phyloP scores from a whole-genome alignment of 495 filamentous ascomycete species.

The Penicillium robsamsonii region DNA sequence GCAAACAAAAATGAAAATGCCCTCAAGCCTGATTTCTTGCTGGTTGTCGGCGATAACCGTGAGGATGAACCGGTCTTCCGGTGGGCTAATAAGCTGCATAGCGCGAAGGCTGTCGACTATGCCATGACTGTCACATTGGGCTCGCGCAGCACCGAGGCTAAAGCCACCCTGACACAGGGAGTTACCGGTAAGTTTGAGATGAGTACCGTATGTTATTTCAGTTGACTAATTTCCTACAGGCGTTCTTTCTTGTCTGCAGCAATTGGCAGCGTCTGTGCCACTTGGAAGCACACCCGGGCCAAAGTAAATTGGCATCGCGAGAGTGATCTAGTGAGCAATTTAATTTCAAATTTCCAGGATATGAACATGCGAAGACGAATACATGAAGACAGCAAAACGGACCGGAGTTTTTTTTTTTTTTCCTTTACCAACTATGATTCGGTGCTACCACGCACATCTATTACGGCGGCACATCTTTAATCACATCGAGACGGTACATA shows the following conservation, averaged over 20 bases:
- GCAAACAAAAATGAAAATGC: slow-evolving; percentile 32
- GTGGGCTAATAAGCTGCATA: slow-evolving; percentile 78
- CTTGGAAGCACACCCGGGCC: slow-evolving; percentile 15
- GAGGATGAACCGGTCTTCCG: slow-evolving; percentile 91
- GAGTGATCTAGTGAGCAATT: slow-evolving; percentile 3
- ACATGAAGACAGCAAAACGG: slow-evolving; percentile 15
- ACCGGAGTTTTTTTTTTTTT: slow-evolving; percentile 17
- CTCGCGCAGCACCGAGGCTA: slow-evolving; percentile 81
- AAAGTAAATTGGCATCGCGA: slow-evolving; percentile 1
- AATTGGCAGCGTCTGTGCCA: slow-evolving; percentile 13
- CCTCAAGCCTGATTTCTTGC: slow-evolving; percentile 68
- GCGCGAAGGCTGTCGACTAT: slow-evolving; percentile 54
- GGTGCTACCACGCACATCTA: slow-evolving; percentile 7
- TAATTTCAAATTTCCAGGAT: background rate
- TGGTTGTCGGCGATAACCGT: slow-evolving; percentile 83
- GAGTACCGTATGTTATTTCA: background rate
- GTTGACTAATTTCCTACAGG: slow-evolving; percentile 20
- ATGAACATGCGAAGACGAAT: slow-evolving; percentile 16
- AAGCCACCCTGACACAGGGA: slow-evolving; percentile 79
- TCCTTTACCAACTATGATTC: slow-evolving; percentile 6
- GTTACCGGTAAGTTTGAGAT: slow-evolving; percentile 61
- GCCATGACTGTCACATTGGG: slow-evolving; percentile 83
- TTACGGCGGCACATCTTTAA: background rate
- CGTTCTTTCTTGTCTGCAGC: slow-evolving; percentile 36
- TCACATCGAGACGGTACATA: slow-evolving; percentile 1